Base-by-base conservation (phyloP, 2,329 filamentous ascomycete genomes). In the Elsinoe necatrix region DNA sequence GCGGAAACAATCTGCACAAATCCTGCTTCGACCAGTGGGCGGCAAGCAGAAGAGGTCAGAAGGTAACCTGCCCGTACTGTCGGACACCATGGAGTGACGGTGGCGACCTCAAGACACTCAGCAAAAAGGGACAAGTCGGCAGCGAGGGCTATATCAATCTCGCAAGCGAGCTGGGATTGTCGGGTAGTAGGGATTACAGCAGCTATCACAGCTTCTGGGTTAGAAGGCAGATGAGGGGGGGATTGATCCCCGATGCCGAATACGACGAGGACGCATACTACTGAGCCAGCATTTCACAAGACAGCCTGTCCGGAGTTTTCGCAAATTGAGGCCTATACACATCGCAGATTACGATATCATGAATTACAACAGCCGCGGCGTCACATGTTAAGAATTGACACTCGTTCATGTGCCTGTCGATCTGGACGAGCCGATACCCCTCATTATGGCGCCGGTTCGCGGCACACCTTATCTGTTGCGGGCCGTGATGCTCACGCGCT, bases 1-100 rank as follows among this genome's bases (percentile, higher is more conserved):
- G 82, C 61, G 82, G 82, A 9, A 83, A 84, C 66, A 84, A 84
- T 62, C 69, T 83, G 9, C 80, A 83, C 66, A 77, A 77, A 60
- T 64, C 67, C 0, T 83, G 81, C 61, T 82, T 83, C 65, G 68
- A 77, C 42, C 72, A 76, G 59, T 83, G 80, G 80, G 64, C 64
- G 6, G 63, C 63, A 12, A 65, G 62, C 18, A 68, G 66, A 55
- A 60, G 61, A 4, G 25, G 59, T 41, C 57, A 39, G 14, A 50
- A 57, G 29, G 65, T 67, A 25, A 66, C 66, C 7, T 69, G 67
- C 60, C 67, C 67, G 1, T 68, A 66, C 47, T 69, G 66, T 56
- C 55, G 67, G 3, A 61, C 60, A 14, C 64, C 61, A 1, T 68
- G 67, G 67, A 59, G 39, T 1, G 59, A 61, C 4, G 57, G 56